phyloP scores from a whole-genome alignment of 805 yeast species.

The Hanseniaspora guilliermondii region DNA sequence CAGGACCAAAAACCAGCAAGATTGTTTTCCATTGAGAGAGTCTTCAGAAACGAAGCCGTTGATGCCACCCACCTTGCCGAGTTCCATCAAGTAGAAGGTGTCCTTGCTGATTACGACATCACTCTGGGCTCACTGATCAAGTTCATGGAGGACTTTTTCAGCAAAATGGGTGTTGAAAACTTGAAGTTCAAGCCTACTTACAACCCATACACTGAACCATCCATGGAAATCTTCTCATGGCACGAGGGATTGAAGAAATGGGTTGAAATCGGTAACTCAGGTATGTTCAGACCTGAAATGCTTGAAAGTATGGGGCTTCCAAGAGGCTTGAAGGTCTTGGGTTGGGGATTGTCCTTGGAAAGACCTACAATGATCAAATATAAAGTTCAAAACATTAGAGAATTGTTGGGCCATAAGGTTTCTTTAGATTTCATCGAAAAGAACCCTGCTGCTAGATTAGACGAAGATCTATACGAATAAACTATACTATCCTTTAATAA shows the following conservation, averaged over 20 bases:
- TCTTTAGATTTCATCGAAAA: conserved; percentile 85
- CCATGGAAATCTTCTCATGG: conserved; percentile 93
- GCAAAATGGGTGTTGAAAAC: conserved; percentile 91
- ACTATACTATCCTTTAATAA: no score
- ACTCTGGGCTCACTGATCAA: conserved; percentile 95
- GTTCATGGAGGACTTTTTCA: conserved; percentile 94
- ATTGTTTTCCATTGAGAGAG: conserved; percentile 92
- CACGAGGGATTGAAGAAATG: conserved; percentile 88
- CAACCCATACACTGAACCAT: conserved; percentile 98
- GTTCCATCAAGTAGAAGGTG: conserved; percentile 99
- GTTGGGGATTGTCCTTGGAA: conserved; percentile 94
- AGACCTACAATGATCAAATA: conserved; percentile 99
- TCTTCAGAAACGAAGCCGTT: conserved; percentile 98
- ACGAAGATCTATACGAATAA: conserved; percentile 46
- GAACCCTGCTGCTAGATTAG: conserved; percentile 96
- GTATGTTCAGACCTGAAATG: conserved; percentile 99
- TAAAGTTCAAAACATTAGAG: conserved; percentile 90
- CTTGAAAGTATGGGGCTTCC: conserved; percentile 97
- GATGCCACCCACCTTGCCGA: conserved; percentile 99
- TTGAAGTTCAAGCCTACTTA: conserved; percentile 97
- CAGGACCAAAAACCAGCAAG: conserved; percentile 79
- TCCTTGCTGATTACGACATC: conserved; percentile 86
- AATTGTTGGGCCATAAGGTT: conserved; percentile 92
- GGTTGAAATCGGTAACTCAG: conserved; percentile 99
- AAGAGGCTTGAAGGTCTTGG: conserved; percentile 80